Percentiles rank a stretch among this genome's conserved stretches.
These are phyloP conservation scores for Solanum hybrid DNA, from an alignment of 305 asterid genomes.

Conservation along the genomic window DNA sequence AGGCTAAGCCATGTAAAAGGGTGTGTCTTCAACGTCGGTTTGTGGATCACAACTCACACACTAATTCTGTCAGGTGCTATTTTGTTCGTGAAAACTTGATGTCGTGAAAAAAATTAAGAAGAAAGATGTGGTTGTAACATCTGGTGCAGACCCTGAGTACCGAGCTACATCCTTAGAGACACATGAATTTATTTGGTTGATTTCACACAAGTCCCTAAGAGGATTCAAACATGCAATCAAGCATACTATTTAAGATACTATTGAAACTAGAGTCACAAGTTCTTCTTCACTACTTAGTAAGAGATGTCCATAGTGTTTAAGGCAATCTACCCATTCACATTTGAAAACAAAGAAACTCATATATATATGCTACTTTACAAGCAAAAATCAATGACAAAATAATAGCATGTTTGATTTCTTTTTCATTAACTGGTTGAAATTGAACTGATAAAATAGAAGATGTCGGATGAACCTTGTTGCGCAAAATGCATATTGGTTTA, in stretches of 20 bases:
- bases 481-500: constrained; percentile 31
- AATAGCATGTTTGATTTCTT: not conserved
- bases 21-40: not conserved
- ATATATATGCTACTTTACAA: not conserved
- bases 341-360: not conserved
- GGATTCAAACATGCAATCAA: not conserved
- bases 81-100: not conserved
- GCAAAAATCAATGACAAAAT: constrained; percentile 6
- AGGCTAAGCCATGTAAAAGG: not conserved
- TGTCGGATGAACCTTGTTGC: constrained; percentile 46
- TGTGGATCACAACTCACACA: not conserved
- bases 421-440: not conserved
- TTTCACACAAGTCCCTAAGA: not conserved
- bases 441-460: constrained; percentile 1
- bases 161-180: not conserved
- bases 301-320: not conserved
- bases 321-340: not conserved
- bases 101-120: not conserved
- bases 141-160: not conserved
- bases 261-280: not conserved
- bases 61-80: not conserved
- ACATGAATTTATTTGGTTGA: not conserved
- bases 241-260: not conserved
- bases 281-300: not conserved
- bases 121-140: not conserved